Evolutionary conservation across 441 rosid genomes (phyloP).

Genomic region (Corymbia citriodora): DNA sequence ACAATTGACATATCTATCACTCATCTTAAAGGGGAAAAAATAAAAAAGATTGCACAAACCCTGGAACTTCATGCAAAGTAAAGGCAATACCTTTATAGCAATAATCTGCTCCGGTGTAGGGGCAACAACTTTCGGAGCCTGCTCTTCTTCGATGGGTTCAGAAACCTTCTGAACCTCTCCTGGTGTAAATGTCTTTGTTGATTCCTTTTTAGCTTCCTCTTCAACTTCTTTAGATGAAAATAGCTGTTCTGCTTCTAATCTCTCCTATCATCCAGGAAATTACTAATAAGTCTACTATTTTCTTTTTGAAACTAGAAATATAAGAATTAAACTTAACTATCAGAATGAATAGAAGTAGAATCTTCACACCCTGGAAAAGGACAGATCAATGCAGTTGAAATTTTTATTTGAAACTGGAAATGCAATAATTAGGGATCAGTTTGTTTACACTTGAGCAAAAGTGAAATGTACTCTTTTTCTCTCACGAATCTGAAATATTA

Average conservation of each 20-base stretch:
- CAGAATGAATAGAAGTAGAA: not conserved
- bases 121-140: slow-evolving; percentile 66
- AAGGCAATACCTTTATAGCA: slow-evolving; percentile 79
- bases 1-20: not conserved
- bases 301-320: not conserved
- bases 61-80: not conserved
- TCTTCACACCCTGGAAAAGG: not conserved
- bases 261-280: slow-evolving; percentile 53
- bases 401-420: not conserved
- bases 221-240: slow-evolving; percentile 89
- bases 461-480: not conserved
- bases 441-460: not conserved
- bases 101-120: slow-evolving; percentile 92
- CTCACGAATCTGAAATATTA: not conserved
- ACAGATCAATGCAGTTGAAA: not conserved
- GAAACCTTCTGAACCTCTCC: slow-evolving; percentile 47
- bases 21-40: not conserved
- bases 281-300: not conserved
- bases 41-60: not conserved
- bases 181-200: slow-evolving; percentile 41
- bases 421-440: not conserved
- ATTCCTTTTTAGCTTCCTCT: slow-evolving; percentile 70
- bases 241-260: slow-evolving; percentile 73
- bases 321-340: not conserved
- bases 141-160: slow-evolving; percentile 52